Evolutionary conservation across 345 rosid species (phyloP).

Genomic region (Psidium guajava): DNA sequence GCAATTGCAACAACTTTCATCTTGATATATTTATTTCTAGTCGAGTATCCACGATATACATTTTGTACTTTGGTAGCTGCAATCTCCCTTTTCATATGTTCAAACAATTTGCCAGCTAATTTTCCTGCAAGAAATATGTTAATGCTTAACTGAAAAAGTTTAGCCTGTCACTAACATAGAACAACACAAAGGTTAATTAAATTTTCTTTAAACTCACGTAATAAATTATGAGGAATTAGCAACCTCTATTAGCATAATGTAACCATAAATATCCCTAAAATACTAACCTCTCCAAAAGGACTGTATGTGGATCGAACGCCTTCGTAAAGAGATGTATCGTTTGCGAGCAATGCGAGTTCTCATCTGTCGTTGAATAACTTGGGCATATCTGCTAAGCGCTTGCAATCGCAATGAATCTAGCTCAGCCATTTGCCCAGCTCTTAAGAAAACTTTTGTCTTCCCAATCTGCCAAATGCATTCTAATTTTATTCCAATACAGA

Average conservation of each 20-base stretch:
- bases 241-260: neutral
- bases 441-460: slow-evolving; percentile 56
- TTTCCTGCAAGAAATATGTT: slow-evolving; percentile 25
- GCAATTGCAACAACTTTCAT: slow-evolving; percentile 40
- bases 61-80: slow-evolving; percentile 74
- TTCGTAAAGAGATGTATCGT: slow-evolving; percentile 27
- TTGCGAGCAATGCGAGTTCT: slow-evolving; percentile 34
- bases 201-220: neutral
- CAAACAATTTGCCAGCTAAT: slow-evolving; percentile 26
- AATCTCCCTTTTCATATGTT: slow-evolving; percentile 28
- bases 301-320: slow-evolving; percentile 51
- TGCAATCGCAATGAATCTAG: slow-evolving; percentile 59
- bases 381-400: slow-evolving; percentile 46
- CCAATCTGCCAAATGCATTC: slow-evolving; percentile 52
- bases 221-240: neutral
- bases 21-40: slow-evolving; percentile 27
- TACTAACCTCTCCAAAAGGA: slow-evolving; percentile 74
- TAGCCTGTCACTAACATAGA: neutral
- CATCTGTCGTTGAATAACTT: slow-evolving; percentile 43
- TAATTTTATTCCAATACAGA: neutral
- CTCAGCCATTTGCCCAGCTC: slow-evolving; percentile 77
- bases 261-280: neutral
- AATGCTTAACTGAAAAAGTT: neutral
- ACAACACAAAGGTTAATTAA: neutral
- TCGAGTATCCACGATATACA: slow-evolving; percentile 47